Base-by-base conservation (phyloP, 495 filamentous ascomycete genomes). In the Darksidea phi region DNA sequence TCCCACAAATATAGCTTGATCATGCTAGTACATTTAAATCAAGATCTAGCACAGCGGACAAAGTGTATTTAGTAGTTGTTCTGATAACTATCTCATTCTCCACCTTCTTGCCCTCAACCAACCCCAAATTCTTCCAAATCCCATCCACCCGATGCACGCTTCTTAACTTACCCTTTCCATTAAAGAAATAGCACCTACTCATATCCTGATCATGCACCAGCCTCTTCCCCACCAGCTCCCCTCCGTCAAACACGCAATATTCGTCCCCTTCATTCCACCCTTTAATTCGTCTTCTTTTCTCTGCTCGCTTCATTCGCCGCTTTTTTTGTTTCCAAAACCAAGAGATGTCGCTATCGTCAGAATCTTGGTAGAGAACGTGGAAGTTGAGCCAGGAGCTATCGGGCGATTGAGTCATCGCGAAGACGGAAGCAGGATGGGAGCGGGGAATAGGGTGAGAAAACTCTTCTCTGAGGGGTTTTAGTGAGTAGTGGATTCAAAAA, bases 201-300 rank as follows among this genome's bases (percentile, higher is more conserved):
- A 43, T n/a, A 4, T 43, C 41, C 41, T 3, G 15, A 6, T 20
- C 41, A 15, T 4, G 5, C 41, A n/a, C 41, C 13, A 43, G 41
- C 5, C 5, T 43, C 41, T 43, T 43, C 15, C 13, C 41, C 15
- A 15, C 49, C 12, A 52, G 34, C 49, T 52, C 15, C 12, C 10
- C 28, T 20, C 23, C 24, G 49, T 52, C 49, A 52, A 26, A 21
- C 49, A 52, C 25, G 49, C 49, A n/a, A 52, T 28, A 36, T 34
- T 21, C 23, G 49, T 34, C 8, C 28, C 28, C 13, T 18, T 52
- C n/a, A 17, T 18, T 7, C 7, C 49, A n/a, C 24, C 18, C 12
- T 15, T 26, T 5, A 52, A 34, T 13, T 24, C 49, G 2, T n/a
- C 2, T 2, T 52, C n/a, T 17, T 3, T 52, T 13, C 4, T 21